Evolutionary conservation across 257 asterid genomes (phyloP).

Genomic region (Paraleonurus japonicus): DNA sequence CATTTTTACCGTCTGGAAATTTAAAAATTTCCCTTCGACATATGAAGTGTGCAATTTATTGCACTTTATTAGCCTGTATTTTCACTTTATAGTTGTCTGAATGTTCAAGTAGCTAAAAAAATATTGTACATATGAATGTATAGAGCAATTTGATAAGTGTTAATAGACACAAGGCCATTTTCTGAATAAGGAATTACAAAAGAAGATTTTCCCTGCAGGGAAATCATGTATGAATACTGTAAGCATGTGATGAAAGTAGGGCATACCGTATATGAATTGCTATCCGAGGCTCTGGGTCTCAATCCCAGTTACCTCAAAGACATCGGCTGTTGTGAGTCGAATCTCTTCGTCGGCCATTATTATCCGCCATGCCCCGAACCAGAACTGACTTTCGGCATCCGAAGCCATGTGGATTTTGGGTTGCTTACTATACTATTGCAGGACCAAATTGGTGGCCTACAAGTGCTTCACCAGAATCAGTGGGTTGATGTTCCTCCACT

Average conservation of each 20-base stretch:
- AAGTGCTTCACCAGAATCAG: conserved; percentile 13
- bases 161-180: too few relatives aligned
- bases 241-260: not conserved
- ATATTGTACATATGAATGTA: too few relatives aligned
- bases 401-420: conserved; percentile 27
- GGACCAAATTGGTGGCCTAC: conserved; percentile 31
- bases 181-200: too few relatives aligned
- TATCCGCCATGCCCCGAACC: conserved; percentile 50
- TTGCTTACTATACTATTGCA: conserved; percentile 35
- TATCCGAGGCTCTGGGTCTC: conserved; percentile 34
- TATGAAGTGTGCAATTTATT: too few relatives aligned
- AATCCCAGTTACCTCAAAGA: conserved; percentile 22
- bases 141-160: too few relatives aligned
- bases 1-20: too few relatives aligned
- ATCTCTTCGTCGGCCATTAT: conserved; percentile 22
- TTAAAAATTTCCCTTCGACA: too few relatives aligned
- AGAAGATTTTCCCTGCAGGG: not conserved
- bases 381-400: conserved; percentile 37
- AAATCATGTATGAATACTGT: not conserved
- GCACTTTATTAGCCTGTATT: too few relatives aligned
- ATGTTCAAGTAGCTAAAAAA: too few relatives aligned
- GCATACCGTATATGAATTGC: conserved; percentile 20
- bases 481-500: conserved; percentile 21
- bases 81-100: too few relatives aligned
- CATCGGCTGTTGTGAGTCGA: conserved; percentile 16